phyloP scores from a whole-genome alignment of 352 stramenopile species.

The Globisporangium camurandrum region DNA sequence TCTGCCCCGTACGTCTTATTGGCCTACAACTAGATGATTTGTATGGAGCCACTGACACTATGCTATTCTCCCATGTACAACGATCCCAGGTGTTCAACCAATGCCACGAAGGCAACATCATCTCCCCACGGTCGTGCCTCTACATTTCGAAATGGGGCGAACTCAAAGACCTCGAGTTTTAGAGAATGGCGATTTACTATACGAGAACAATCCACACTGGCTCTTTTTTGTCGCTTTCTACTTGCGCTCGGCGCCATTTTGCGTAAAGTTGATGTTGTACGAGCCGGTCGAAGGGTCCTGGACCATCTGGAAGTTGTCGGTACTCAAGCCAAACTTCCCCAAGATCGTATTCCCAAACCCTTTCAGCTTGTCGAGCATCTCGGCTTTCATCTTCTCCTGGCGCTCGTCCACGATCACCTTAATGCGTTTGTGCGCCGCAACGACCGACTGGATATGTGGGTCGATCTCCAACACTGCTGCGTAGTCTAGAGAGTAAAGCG shows the following conservation, averaged over 20 bases:
- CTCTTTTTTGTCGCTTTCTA: background rate
- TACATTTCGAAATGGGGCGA: slow-evolving; percentile 90
- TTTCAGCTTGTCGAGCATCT: slow-evolving; percentile 97
- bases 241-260: slow-evolving; percentile 30
- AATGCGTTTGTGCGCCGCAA: slow-evolving; percentile 63
- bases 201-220: background rate
- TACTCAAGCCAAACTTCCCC: slow-evolving; percentile 98
- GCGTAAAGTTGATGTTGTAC: slow-evolving; percentile 96
- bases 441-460: slow-evolving; percentile 49
- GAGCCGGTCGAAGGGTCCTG: slow-evolving; percentile 95
- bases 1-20: slow-evolving; percentile 83
- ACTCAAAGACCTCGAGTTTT: slow-evolving; percentile 84
- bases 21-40: no score
- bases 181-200: slow-evolving; percentile 3
- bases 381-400: slow-evolving; percentile 98
- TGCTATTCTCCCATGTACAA: background rate
- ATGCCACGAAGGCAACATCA: slow-evolving; percentile 87
- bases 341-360: slow-evolving; percentile 98
- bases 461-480: slow-evolving; percentile 92
- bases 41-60: background rate
- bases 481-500: slow-evolving; percentile 36
- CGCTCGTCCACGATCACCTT: slow-evolving; percentile 89
- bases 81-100: slow-evolving; percentile 77
- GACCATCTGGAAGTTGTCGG: slow-evolving; percentile 99
- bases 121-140: slow-evolving; percentile 86